A percentile compares a stretch with the other conserved stretches of the same genome.
Conservation (phyloP, 2,329 filamentous ascomycete species). For the Rutstroemia sp. region DNA sequence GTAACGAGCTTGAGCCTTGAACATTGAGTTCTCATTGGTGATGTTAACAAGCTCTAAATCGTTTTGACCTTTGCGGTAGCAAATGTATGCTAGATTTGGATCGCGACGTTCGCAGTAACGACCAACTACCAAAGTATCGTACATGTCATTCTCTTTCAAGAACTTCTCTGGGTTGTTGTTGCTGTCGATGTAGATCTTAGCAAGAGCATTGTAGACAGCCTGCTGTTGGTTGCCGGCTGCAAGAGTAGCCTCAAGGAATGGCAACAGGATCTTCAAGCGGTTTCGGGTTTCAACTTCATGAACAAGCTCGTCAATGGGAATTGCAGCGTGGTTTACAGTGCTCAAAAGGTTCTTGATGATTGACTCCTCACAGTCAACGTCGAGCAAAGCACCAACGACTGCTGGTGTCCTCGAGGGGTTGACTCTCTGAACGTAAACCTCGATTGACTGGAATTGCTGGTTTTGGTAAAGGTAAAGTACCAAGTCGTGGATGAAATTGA, state of each 20-base stretch:
- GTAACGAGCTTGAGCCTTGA: conserved; percentile 93
- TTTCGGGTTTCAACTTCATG: conserved; percentile 93
- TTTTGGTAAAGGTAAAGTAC: conserved; percentile 97
- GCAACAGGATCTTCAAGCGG: conserved; percentile 86
- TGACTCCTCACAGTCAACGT: conserved; percentile 93
- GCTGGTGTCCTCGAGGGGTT: conserved; percentile 87
- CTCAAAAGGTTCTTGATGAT: conserved; percentile 89
- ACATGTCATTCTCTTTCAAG: conserved; percentile 93
- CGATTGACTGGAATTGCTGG: conserved; percentile 98
- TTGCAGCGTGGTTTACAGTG: conserved; percentile 75
- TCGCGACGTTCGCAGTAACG: conserved; percentile 99
- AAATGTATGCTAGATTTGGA: conserved; percentile 89
- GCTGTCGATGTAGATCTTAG: conserved; percentile 98
- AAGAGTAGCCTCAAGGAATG: conserved; percentile 90
- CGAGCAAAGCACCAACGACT: conserved; percentile 85
- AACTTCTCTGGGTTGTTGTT: conserved; percentile 99
- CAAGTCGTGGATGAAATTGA: conserved; percentile 96
- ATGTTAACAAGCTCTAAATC: conserved; percentile 95
- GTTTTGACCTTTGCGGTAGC: conserved; percentile 94
- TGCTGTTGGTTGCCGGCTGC: conserved; percentile 90
- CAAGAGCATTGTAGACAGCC: conserved; percentile 92
- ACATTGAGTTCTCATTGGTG: conserved; percentile 99
- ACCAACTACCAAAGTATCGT: conserved; percentile 84
- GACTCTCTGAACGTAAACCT: conserved; percentile 94
- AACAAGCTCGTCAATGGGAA: conserved; percentile 92